Evolutionary conservation across 2,329 filamentous ascomycete species (phyloP).

Genomic region (Gaeumannomyces tritici): DNA sequence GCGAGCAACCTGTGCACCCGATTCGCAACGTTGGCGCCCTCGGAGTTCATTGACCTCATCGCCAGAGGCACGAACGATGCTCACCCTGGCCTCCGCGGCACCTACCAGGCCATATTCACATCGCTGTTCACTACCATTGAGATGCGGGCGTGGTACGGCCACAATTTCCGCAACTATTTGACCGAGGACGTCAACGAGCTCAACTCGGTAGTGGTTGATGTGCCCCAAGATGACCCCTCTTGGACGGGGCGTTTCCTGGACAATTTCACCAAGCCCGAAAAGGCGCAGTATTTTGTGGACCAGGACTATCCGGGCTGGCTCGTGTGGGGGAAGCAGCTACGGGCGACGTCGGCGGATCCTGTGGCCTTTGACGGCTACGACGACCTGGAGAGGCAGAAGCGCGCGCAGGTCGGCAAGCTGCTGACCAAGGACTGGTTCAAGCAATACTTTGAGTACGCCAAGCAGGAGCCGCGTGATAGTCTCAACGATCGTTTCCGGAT

Average conservation of each 20-base stretch:
- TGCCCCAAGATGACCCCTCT: conserved; percentile 61
- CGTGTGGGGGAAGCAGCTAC: conserved; percentile 85
- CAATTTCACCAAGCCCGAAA: conserved; percentile 38
- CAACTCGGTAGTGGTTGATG: conserved; percentile 66
- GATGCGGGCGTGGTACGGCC: conserved; percentile 73
- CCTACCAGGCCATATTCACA: conserved; percentile 72
- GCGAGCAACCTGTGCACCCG: conserved; percentile 83
- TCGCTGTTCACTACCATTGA: conserved; percentile 76
- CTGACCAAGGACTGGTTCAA: conserved; percentile 80
- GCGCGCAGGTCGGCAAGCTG: conserved; percentile 69
- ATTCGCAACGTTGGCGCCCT: conserved; percentile 79
- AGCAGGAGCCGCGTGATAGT: conserved; percentile 19
- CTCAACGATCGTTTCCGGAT: conserved; percentile 68
- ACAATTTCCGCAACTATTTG: conserved; percentile 81
- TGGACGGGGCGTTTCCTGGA: conserved; percentile 76
- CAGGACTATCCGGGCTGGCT: conserved; percentile 92
- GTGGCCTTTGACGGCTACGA: conserved; percentile 64
- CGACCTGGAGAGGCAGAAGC: conserved; percentile 62
- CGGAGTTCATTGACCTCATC: conserved; percentile 74
- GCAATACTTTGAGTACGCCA: conserved; percentile 69
- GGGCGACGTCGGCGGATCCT: conserved; percentile 66
- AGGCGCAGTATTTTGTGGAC: conserved; percentile 83
- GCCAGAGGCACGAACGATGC: conserved; percentile 77
- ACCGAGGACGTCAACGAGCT: conserved; percentile 68
- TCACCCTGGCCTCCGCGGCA: conserved; percentile 73